Percentiles rank a stretch among this genome's conserved stretches.
phyloP scores from a whole-genome alignment of 306 rosid species.

The Pueraria montana region DNA sequence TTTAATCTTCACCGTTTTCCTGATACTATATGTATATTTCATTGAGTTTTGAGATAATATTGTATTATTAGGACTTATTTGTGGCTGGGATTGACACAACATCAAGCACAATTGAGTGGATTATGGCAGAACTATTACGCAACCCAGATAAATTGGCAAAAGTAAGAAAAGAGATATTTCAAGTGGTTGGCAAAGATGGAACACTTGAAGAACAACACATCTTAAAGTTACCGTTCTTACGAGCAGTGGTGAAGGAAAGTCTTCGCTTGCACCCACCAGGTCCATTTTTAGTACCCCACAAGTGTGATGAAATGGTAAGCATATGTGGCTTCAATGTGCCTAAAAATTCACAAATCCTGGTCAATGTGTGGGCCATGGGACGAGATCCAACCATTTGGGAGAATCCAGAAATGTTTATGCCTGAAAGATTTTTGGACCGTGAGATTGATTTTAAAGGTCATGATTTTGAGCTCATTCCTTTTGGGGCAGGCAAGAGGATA shows the following conservation, averaged over 20 bases:
- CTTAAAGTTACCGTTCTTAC: constrained; percentile 28
- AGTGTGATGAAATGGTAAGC: not conserved
- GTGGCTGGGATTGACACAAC: constrained; percentile 16
- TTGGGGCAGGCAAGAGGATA: constrained; percentile 52
- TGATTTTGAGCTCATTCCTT: constrained; percentile 49
- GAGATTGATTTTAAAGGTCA: not conserved
- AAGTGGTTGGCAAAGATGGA: not conserved
- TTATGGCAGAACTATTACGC: not conserved
- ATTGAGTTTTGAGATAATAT: not conserved
- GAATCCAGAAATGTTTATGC: constrained; percentile 32
- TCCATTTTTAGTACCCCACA: constrained; percentile 41
- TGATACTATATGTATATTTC: not conserved
- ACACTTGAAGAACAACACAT: constrained; percentile 32
- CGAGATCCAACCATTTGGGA: constrained; percentile 39
- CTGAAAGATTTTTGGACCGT: constrained; percentile 44
- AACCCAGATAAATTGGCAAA: constrained; percentile 4
- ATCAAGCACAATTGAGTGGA: not conserved
- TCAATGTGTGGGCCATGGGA: constrained; percentile 54
- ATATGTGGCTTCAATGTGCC: constrained; percentile 19
- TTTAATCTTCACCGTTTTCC: not conserved
- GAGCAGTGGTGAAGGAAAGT: constrained; percentile 49
- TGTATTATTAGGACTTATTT: not conserved
- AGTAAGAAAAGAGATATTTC: not conserved
- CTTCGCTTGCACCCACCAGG: constrained; percentile 49
- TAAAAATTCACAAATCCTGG: constrained; percentile 30